Evolutionary conservation across 1,284 basidiomycete species (phyloP).

Genomic region (Heterobasidion occidentale): DNA sequence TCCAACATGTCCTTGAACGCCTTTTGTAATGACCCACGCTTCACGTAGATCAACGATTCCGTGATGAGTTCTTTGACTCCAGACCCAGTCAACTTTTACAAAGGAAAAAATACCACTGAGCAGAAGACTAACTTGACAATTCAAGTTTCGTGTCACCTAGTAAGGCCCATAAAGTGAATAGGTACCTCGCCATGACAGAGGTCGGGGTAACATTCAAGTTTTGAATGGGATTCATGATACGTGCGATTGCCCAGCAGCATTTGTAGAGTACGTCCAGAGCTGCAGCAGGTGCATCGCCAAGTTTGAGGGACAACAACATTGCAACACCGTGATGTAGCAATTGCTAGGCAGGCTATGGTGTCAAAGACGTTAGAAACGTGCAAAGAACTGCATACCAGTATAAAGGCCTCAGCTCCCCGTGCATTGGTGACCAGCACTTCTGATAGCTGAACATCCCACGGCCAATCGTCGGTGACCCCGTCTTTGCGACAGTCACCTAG

Average conservation of each 20-base stretch:
- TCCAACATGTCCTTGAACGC: conserved; percentile 6
- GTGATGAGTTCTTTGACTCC: conserved; percentile 35
- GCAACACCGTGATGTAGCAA: conserved; percentile 4
- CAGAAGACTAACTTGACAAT: background rate
- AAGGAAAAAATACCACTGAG: background rate
- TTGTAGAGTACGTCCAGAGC: conserved; percentile 5
- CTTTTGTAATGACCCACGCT: conserved; percentile 4
- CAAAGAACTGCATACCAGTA: conserved; percentile 7
- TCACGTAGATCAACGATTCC: conserved; percentile 23
- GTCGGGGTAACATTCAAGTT: conserved; percentile 2
- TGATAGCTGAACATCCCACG: conserved; percentile 7
- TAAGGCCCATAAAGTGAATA: conserved; percentile 13
- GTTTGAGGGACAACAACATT: background rate
- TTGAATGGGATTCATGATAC: conserved; percentile 10
- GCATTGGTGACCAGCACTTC: conserved; percentile 1
- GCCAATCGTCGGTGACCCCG: background rate
- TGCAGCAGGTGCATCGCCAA: background rate
- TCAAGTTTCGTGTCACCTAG: background rate
- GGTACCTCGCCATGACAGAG: background rate
- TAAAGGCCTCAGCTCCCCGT: conserved; percentile 1
- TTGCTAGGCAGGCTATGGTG: conserved; percentile 6
- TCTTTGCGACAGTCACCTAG: conserved; percentile 7
- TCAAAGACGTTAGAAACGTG: too few species aligned
- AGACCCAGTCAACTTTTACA: background rate
- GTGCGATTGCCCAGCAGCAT: conserved; percentile 12